Conservation (phyloP, 768 basidiomycete genomes). For the Lactarius pseudohatsudake region DNA sequence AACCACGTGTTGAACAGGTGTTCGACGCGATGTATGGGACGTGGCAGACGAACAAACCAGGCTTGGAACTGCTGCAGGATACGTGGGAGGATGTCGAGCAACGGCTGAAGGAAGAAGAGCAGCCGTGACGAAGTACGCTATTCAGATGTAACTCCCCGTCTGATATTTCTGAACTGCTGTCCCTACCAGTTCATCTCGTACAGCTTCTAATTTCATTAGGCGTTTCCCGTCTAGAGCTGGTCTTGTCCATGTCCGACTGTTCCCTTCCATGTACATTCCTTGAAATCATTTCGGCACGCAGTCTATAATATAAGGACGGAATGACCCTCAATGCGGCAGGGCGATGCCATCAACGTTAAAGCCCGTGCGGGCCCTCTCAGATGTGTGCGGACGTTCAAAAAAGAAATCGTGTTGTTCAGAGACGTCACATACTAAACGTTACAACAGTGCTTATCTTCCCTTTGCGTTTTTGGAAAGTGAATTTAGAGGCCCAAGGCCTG, state of each 20-base stretch:
- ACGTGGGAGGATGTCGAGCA: slow-evolving; percentile 26
- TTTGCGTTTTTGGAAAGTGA: neutral
- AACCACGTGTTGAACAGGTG: slow-evolving; percentile 18
- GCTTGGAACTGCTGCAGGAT: slow-evolving; percentile 28
- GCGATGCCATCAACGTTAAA: neutral
- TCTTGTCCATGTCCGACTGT: neutral
- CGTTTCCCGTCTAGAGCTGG: neutral
- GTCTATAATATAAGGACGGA: neutral
- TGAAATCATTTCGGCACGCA: neutral
- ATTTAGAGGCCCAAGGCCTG: slow-evolving; percentile 37
- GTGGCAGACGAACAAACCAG: slow-evolving; percentile 16
- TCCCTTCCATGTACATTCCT: neutral
- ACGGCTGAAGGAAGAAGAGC: slow-evolving; percentile 21
- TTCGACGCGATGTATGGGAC: slow-evolving; percentile 30
- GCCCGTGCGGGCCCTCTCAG: neutral
- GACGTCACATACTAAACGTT: neutral
- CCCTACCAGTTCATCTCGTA: neutral
- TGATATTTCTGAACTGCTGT: neutral
- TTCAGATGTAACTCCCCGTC: neutral
- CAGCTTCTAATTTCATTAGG: neutral
- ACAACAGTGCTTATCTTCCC: neutral
- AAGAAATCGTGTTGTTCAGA: neutral
- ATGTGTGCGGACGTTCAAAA: neutral
- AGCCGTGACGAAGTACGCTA: slow-evolving; percentile 15
- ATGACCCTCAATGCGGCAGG: neutral